Base-by-base conservation (phyloP, 1,284 basidiomycete genomes). In the Chalciporus sp. region DNA sequence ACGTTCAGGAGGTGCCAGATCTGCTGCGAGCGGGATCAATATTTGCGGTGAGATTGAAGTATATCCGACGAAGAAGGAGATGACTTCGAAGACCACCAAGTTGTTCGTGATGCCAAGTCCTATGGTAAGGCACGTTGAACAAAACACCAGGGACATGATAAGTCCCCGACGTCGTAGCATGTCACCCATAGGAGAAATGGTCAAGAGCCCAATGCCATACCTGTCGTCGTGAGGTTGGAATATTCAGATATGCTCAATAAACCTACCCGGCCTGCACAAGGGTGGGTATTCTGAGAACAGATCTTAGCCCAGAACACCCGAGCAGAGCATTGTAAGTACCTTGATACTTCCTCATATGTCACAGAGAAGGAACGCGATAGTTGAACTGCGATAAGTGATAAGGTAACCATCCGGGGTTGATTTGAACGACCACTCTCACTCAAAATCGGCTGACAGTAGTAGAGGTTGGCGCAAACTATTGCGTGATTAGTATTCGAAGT, bases 391-490 rank as follows among this genome's bases (percentile, higher is more conserved):
- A 35, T 40, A 20, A 23, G 46, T 44, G 42, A 43, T 50, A 14
- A 57, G 47, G 17, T 19, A 8, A 27, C 28, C 11, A 40, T 27
- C 14, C 14, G 8, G 7, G 17, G 20, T 14, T 33, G n/a, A 29
- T n/a, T 17, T 46, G 29, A 28, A 44, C n/a, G 17, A 47, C 23
- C 33, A 9, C 3, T 19, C 62, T 52, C 37, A 79, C 86, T 84
- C 16, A 89, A 72, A 48, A 88, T 71, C 0, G 86, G 85, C 66
- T 86, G 86, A 52, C 82, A 83, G 55, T 88, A 89, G 61, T 88
- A 88, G 45, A 88, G 66, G 58, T 88, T 89, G 26, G 80, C 76
- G 37, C 81, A 81, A 44, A 74, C 81, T 82, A 44, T 37, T 27
- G 7, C 19, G 23, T 11, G 17, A 29, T 39, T 19, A 60, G 46